Conservation (phyloP, 768 basidiomycete genomes). For the Suillus americanus region DNA sequence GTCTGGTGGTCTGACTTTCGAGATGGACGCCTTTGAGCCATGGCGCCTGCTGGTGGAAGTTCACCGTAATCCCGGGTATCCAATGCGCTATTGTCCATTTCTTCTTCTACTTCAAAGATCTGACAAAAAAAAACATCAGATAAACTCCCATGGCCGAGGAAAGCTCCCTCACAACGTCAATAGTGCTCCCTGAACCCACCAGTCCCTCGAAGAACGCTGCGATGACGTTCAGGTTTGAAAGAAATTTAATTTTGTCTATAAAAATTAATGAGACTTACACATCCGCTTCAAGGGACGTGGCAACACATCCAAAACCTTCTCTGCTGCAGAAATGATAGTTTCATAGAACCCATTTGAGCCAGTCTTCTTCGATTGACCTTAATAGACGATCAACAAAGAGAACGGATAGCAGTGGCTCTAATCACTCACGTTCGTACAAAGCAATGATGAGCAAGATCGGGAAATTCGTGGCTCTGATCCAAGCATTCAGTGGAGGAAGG, state of each 20-base stretch:
- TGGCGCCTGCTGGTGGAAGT: slow-evolving; percentile 21
- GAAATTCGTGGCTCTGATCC: slow-evolving; percentile 70
- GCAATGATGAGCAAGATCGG: slow-evolving; percentile 81
- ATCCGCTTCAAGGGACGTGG: slow-evolving; percentile 75
- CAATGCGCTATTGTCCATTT: slow-evolving; percentile 57
- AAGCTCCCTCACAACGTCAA: slow-evolving; percentile 58
- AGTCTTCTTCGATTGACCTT: slow-evolving; percentile 62
- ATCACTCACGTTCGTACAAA: slow-evolving; percentile 67
- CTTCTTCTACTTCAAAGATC: slow-evolving; percentile 82
- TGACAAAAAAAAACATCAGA: slow-evolving; percentile 25
- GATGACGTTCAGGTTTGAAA: neutral
- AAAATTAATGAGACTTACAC: slow-evolving; percentile 45
- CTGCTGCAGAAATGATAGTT: slow-evolving; percentile 63
- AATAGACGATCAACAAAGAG: slow-evolving; percentile 2
- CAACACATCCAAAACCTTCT: slow-evolving; percentile 69
- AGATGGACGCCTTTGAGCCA: slow-evolving; percentile 31
- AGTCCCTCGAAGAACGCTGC: slow-evolving; percentile 79
- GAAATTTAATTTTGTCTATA: slow-evolving; percentile 1
- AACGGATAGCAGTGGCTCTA: neutral
- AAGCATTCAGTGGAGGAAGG: neutral
- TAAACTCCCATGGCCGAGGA: neutral
- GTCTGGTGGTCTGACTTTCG: slow-evolving; percentile 31
- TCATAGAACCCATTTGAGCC: slow-evolving; percentile 71
- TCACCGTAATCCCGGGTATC: slow-evolving; percentile 43
- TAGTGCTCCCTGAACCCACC: slow-evolving; percentile 69